Evolutionary conservation across 352 stramenopile species (phyloP).

Genomic region (Phytophthora vignae): DNA sequence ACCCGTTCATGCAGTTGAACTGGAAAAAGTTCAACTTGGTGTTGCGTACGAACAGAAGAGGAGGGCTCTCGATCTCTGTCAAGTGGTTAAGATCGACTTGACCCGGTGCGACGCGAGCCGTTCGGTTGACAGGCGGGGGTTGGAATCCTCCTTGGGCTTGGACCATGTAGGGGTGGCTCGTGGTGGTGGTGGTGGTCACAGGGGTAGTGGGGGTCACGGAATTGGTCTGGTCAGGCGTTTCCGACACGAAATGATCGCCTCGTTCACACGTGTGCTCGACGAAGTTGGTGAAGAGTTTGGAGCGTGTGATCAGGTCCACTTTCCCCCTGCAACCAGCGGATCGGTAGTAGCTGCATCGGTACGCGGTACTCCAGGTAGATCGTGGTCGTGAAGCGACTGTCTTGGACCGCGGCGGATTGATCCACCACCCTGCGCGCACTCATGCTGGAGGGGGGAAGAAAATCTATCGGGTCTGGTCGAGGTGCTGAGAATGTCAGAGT

Average conservation of each 20-base stretch:
- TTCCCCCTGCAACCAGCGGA: slow-evolving; percentile 14
- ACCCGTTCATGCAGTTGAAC: slow-evolving; percentile 13
- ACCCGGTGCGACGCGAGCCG: neutral
- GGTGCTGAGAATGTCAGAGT: neutral
- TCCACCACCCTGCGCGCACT: slow-evolving; percentile 5
- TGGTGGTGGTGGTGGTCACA: neutral
- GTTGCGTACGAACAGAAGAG: slow-evolving; percentile 1
- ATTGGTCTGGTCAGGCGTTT: neutral
- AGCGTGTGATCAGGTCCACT: slow-evolving; percentile 10
- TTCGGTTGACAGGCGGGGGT: neutral
- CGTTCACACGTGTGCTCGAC: slow-evolving; percentile 9
- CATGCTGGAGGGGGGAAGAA: neutral
- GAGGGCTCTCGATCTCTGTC: slow-evolving; percentile 5
- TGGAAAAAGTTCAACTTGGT: slow-evolving; percentile 13
- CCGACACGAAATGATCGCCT: neutral
- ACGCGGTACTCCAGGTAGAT: slow-evolving; percentile 10
- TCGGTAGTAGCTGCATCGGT: slow-evolving; percentile 26
- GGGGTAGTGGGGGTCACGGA: neutral
- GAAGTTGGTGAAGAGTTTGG: slow-evolving; percentile 12
- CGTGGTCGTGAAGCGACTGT: slow-evolving; percentile 17
- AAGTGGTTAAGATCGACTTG: neutral
- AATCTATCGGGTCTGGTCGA: neutral
- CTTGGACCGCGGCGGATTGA: slow-evolving; percentile 11
- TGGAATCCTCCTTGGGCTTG: neutral
- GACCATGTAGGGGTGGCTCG: neutral